A percentile compares a stretch with the other conserved stretches of the same genome.
Conservation (phyloP, 2,329 filamentous ascomycete genomes). For the Hymenoscyphus scutula region DNA sequence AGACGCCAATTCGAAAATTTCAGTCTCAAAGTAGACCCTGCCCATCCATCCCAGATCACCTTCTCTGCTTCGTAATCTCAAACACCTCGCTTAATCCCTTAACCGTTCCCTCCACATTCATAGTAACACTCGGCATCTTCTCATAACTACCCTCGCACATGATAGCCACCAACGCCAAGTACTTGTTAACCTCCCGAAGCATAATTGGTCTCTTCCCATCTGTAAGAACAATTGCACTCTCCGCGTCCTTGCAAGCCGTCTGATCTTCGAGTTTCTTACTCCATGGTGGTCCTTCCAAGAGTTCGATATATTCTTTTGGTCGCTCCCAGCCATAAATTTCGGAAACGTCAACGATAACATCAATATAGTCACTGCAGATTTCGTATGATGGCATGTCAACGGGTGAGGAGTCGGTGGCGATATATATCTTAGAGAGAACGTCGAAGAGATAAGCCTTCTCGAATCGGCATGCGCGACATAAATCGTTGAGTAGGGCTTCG, state of each 20-base stretch:
- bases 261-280: constrained; percentile 63
- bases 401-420: constrained; percentile 89
- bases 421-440: constrained; percentile 97
- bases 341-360: constrained; percentile 95
- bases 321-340: constrained; percentile 86
- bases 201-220: constrained; percentile 62
- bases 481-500: constrained; percentile 88
- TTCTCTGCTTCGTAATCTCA: constrained; percentile 61
- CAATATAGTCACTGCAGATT: constrained; percentile 97
- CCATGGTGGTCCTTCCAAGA: constrained; percentile 60
- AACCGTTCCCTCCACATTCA: constrained; percentile 82
- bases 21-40: not conserved
- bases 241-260: constrained; percentile 62
- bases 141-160: constrained; percentile 84
- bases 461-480: constrained; percentile 90
- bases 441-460: constrained; percentile 99
- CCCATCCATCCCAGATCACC: constrained; percentile 13
- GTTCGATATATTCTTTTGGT: constrained; percentile 51
- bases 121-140: constrained; percentile 80
- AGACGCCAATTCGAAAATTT: not conserved
- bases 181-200: constrained; percentile 68
- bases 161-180: constrained; percentile 78
- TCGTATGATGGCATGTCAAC: constrained; percentile 96
- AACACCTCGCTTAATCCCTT: constrained; percentile 79
- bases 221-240: constrained; percentile 66